Evolutionary conservation across 225 moss, liverwort and hornwort genomes (phyloP).

Genomic region (Thuidium tamariscinum): DNA sequence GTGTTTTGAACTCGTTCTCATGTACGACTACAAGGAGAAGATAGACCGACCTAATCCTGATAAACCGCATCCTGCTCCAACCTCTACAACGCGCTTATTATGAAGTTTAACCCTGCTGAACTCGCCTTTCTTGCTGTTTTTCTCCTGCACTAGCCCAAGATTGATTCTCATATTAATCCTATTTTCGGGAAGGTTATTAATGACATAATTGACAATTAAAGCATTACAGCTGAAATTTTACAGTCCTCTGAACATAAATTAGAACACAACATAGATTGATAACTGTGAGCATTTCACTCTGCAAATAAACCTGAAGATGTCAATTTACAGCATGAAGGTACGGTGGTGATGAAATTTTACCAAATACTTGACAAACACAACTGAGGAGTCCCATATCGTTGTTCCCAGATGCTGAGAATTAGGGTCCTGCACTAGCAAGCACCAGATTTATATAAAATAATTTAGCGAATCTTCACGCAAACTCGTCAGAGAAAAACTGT

Average conservation of each 20-base stretch:
- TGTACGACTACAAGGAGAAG: not conserved
- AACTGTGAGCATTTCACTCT: not conserved
- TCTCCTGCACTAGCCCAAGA: slow-evolving; percentile 61
- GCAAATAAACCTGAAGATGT: not conserved
- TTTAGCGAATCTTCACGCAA: not conserved
- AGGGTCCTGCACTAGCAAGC: slow-evolving; percentile 49
- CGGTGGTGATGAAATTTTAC: slow-evolving; percentile 9
- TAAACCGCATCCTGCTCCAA: slow-evolving; percentile 96
- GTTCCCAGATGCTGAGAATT: slow-evolving; percentile 87
- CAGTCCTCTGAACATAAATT: not conserved
- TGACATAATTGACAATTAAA: not conserved
- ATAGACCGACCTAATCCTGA: slow-evolving; percentile 63
- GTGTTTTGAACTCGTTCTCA: not conserved
- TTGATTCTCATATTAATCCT: not conserved
- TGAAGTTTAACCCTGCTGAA: slow-evolving; percentile 69
- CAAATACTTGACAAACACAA: slow-evolving; percentile 81
- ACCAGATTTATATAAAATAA: not conserved
- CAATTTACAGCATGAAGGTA: not conserved
- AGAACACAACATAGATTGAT: not conserved
- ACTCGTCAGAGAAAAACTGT: not conserved
- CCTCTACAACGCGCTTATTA: slow-evolving; percentile 79
- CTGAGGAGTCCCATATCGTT: slow-evolving; percentile 89
- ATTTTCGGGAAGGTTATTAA: not conserved
- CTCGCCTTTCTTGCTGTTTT: slow-evolving; percentile 85
- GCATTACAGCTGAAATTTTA: not conserved